Evolutionary conservation across 345 rosid species (phyloP).

Genomic region (Bruguiera sexangula): DNA sequence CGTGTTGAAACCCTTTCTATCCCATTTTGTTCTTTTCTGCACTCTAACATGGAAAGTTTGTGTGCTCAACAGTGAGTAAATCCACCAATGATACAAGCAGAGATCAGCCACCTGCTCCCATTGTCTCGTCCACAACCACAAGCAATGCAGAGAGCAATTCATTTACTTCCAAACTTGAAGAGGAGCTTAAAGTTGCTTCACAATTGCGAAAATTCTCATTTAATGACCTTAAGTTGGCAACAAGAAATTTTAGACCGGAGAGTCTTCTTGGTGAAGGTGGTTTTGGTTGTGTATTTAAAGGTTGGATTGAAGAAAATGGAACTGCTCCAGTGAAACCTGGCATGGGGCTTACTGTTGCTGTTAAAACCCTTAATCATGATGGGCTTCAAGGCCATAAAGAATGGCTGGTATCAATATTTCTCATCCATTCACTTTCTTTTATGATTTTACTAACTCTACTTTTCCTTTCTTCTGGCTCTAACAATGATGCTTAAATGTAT

Average conservation of each 20-base stretch:
- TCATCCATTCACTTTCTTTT: constrained; percentile 3
- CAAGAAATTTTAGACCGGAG: constrained; percentile 94
- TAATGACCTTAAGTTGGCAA: constrained; percentile 86
- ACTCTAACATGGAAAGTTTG: constrained; percentile 12
- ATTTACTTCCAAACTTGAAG: constrained; percentile 77
- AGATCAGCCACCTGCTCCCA: constrained; percentile 61
- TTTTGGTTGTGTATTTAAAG: constrained; percentile 94
- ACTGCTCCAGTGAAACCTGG: constrained; percentile 98
- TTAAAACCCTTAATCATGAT: constrained; percentile 94
- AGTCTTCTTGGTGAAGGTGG: constrained; percentile 99
- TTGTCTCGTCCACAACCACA: constrained; percentile 68
- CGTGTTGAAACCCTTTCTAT: not conserved
- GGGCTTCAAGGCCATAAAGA: constrained; percentile 99
- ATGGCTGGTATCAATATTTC: constrained; percentile 71
- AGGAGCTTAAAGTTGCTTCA: constrained; percentile 79
- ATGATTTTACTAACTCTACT: not conserved
- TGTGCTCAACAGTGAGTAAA: constrained; percentile 56
- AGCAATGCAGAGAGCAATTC: constrained; percentile 82
- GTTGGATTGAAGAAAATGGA: constrained; percentile 97
- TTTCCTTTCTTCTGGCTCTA: not conserved
- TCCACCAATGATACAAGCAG: constrained; percentile 62
- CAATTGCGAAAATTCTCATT: constrained; percentile 77
- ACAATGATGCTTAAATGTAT: not conserved
- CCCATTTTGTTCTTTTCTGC: constrained; percentile 4
- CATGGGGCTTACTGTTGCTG: constrained; percentile 95